phyloP scores from a whole-genome alignment of 2,329 filamentous ascomycete species.

The Microsporum audouinii region DNA sequence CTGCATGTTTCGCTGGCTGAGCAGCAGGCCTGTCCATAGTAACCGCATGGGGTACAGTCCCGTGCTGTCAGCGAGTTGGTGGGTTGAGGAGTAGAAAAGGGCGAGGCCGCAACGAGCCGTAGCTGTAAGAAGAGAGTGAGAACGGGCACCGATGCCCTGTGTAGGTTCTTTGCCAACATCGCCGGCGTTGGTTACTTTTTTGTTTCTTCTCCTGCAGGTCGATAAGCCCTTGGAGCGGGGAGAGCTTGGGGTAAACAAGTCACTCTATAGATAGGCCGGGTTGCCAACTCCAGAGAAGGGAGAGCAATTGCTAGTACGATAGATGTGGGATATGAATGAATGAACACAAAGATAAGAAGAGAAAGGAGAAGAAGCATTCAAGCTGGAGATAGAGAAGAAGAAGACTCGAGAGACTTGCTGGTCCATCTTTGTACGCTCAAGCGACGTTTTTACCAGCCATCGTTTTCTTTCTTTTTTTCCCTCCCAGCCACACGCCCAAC shows the following conservation, averaged over 20 bases:
- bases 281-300: neutral
- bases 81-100: conserved; percentile 16
- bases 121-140: conserved; percentile 20
- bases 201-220: neutral
- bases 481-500: conserved; percentile 2
- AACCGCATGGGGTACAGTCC: conserved; percentile 43
- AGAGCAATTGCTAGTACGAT: neutral
- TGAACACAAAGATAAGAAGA: neutral
- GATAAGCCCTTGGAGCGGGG: neutral
- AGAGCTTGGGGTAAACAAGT: neutral
- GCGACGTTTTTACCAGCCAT: neutral
- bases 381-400: neutral
- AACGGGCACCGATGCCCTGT: conserved; percentile 17
- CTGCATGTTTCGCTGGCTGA: conserved; percentile 35
- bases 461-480: neutral
- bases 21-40: conserved; percentile 42
- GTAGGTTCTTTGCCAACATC: neutral
- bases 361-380: neutral
- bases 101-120: conserved; percentile 20
- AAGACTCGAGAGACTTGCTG: neutral
- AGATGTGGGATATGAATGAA: neutral
- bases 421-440: neutral
- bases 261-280: neutral
- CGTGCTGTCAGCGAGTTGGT: conserved; percentile 18
- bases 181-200: neutral